phyloP scores from a whole-genome alignment of 352 stramenopile species.

The Salisapilia sapeloensis region DNA sequence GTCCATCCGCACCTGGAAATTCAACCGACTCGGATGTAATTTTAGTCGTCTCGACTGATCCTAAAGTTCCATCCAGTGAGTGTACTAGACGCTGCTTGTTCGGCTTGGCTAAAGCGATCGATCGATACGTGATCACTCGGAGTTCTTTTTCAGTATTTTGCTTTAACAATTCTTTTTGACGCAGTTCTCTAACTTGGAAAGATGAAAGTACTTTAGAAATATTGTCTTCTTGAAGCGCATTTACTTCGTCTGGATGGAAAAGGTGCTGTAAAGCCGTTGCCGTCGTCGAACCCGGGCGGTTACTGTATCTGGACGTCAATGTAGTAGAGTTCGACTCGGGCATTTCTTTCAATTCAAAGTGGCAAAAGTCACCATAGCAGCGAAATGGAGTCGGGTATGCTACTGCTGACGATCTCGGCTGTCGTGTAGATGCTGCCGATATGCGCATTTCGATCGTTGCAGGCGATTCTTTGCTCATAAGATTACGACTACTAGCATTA shows the following conservation, averaged over 20 bases:
- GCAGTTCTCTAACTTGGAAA: slow-evolving; percentile 12
- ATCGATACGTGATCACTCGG: slow-evolving; percentile 55
- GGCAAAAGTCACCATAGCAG: slow-evolving; percentile 61
- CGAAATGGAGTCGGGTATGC: slow-evolving; percentile 59
- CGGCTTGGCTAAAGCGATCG: slow-evolving; percentile 46
- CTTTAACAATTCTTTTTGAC: slow-evolving; percentile 2
- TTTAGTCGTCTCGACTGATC: no score
- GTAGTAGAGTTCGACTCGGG: slow-evolving; percentile 1
- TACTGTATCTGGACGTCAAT: background rate
- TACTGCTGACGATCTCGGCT: no score
- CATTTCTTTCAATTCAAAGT: slow-evolving; percentile 21
- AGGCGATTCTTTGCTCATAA: no score
- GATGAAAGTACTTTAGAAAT: slow-evolving; percentile 15
- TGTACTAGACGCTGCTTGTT: slow-evolving; percentile 27
- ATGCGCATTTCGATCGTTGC: no score
- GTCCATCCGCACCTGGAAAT: no score
- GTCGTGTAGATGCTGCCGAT: no score
- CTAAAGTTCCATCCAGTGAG: slow-evolving; percentile 4
- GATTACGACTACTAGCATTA: no score
- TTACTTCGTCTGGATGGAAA: slow-evolving; percentile 25
- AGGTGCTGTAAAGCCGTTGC: slow-evolving; percentile 24
- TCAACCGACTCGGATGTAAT: no score
- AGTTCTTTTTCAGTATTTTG: slow-evolving; percentile 8
- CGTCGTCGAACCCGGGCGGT: background rate
- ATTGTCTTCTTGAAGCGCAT: slow-evolving; percentile 15